phyloP scores from a whole-genome alignment of 1,139 yeast genomes.

The Meyerozyma sp. region DNA sequence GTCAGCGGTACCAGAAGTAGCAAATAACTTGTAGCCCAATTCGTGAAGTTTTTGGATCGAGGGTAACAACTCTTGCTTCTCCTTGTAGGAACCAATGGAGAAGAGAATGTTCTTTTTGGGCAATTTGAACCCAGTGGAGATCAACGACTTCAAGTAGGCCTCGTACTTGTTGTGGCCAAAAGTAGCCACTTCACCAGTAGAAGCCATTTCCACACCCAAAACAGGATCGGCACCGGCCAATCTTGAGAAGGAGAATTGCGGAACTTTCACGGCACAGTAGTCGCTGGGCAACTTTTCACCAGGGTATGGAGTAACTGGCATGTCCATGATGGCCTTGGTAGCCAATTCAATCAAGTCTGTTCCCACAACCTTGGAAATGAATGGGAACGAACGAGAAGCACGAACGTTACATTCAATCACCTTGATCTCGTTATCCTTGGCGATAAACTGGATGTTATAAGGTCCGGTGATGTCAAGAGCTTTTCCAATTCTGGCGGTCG shows the following conservation, averaged over 20 bases:
- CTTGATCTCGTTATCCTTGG: constrained; percentile 87
- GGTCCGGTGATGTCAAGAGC: constrained; percentile 98
- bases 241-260: constrained; percentile 96
- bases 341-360: constrained; percentile 97
- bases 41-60: constrained; percentile 75
- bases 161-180: constrained; percentile 96
- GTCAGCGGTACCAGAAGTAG: constrained; percentile 99
- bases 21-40: constrained; percentile 86
- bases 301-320: constrained; percentile 86
- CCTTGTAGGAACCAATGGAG: constrained; percentile 97
- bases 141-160: constrained; percentile 90
- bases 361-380: constrained; percentile 96
- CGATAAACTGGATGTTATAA: constrained; percentile 92
- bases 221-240: constrained; percentile 98
- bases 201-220: constrained; percentile 98
- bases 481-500: constrained; percentile 93
- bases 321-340: constrained; percentile 89
- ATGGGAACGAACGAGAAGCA: constrained; percentile 98
- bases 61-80: constrained; percentile 89
- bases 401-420: constrained; percentile 98
- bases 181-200: constrained; percentile 98
- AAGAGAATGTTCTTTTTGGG: constrained; percentile 93
- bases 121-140: constrained; percentile 90
- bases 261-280: constrained; percentile 96
- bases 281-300: constrained; percentile 83